Evolutionary conservation across 148 eudicot species (phyloP), one percentile per base, ranked within the genome.

Genomic region (Camellia japonica): DNA sequence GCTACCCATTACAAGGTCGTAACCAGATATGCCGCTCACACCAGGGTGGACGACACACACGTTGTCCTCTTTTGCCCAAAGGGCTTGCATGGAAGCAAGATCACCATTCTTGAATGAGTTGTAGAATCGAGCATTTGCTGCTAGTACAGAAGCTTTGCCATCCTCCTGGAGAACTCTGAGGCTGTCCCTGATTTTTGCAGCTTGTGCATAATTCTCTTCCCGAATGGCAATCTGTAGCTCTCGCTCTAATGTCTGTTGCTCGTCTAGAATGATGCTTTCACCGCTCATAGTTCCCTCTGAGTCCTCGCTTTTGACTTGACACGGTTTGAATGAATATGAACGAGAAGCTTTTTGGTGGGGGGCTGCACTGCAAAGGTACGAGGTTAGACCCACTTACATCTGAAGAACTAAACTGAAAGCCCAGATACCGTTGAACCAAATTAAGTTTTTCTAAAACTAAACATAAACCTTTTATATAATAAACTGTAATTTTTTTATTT

Each of bases 31-130:
- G 69, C 98, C 97, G 76, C 98, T 91, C 0, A 96, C 93, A 77
- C 99, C 99, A 0, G 99, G 98, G 83, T 96, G 99, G n/a, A 96
- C 98, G 20, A 94, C 92, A 82, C 98, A 96, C 30, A 87, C 98
- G 11, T 89, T 82, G 5, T 93, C 95, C 30, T 90, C 93, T 72
- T 85, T 89, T 10, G 89, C 90, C 99, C 99, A 96, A 41, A 96
- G 92, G 64, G 83, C 71, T 85, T 96, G 94, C 99, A 94, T 93
- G 7, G 97, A 69, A 20, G 94, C 95, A 79, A 96, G 80, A 72
- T 96, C 93, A 30, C 99, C 99, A 0, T 74, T 83, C 80, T 94
- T 90, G 85, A 96, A 96, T 18, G 99, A 87, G 67, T 94, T 90
- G 82, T 96, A 96, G 83, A 96, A 96, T 80, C 88, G 86, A 70